Conservation (phyloP, 2,329 filamentous ascomycete species). For the Colletotrichum brevisporum region DNA sequence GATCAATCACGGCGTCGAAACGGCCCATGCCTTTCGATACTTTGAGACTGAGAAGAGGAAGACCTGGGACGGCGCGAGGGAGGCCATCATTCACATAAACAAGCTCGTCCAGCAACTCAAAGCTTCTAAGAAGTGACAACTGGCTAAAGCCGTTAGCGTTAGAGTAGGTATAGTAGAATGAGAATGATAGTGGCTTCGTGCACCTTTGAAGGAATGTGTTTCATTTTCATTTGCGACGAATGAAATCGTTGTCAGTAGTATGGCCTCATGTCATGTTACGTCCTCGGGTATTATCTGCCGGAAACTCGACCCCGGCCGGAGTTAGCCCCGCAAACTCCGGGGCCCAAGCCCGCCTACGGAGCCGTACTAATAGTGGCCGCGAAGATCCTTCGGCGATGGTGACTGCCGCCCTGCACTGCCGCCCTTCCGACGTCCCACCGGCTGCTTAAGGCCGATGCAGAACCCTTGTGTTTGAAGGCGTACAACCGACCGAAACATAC, state of each 20-base stretch:
- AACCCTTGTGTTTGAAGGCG: not conserved
- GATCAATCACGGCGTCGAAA: slow-evolving; percentile 56
- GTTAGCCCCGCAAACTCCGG: slow-evolving; percentile 30
- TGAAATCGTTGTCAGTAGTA: too few species aligned
- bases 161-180: too few species aligned
- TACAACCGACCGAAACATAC: not conserved
- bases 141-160: too few species aligned
- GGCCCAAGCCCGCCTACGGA: not conserved
- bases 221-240: too few species aligned
- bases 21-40: slow-evolving; percentile 55
- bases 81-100: slow-evolving; percentile 51
- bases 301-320: not conserved
- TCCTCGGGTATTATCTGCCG: too few species aligned
- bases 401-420: not conserved
- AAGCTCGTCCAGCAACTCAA: slow-evolving; percentile 49
- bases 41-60: slow-evolving; percentile 58
- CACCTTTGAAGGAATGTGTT: too few species aligned
- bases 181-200: too few species aligned
- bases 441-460: not conserved
- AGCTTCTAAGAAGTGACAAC: not conserved
- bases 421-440: not conserved
- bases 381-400: not conserved
- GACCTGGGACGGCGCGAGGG: slow-evolving; percentile 55
- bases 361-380: not conserved
- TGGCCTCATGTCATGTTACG: too few species aligned